Evolutionary conservation across 371 early-diverging fungal genomes (phyloP), one percentile per base, ranked within the genome.

Genomic region (Rhizopus sp.): DNA sequence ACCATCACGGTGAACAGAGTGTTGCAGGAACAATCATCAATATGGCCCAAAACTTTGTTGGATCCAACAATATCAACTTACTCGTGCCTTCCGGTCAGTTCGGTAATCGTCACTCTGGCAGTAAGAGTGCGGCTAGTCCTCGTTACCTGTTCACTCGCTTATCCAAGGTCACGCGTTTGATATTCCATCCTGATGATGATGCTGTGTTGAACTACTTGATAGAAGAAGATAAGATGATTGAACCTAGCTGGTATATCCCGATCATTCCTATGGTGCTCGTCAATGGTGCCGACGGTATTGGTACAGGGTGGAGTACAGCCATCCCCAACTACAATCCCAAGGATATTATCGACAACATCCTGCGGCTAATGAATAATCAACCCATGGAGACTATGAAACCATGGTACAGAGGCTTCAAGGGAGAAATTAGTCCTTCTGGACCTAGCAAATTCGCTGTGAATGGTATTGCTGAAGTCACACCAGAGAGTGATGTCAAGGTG

Each of bases 271-370:
- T 99, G 93, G 86, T 99, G 0, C 78, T 99, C 16, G 86, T 99
- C 8, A 99, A 99, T 72, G 99, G 99, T 31, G 86, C 93, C 1
- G 96, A 98, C 31, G 99, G 99, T 62, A 99, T 99, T 57, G 99
- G 99, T 37, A 99, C 99, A 10, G 99, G 73, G 6, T 93, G 93
- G 93, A 91, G 90, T 68, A 88, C 93, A 0, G 78, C 53, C 38
- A 88, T 93, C 53, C 93, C 93, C 41, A 89, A 88, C 70, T 93
- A 89, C 70, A 96, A 95, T 66, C 99, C 99, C 3, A 66, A 68
- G n/a, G 99, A 99, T 53, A 86, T 99, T 51, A 88, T 96, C 3
- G 83, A 87, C 23, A 99, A 99, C 64, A 55, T 99, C 32, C 65
- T 80, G n/a, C 86, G 91, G 1, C 55, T 95, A 39, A 94, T 99